Evolutionary conservation across 805 yeast genomes (phyloP), one percentile per base, ranked within the genome.

Genomic region (Candida stauntonica): DNA sequence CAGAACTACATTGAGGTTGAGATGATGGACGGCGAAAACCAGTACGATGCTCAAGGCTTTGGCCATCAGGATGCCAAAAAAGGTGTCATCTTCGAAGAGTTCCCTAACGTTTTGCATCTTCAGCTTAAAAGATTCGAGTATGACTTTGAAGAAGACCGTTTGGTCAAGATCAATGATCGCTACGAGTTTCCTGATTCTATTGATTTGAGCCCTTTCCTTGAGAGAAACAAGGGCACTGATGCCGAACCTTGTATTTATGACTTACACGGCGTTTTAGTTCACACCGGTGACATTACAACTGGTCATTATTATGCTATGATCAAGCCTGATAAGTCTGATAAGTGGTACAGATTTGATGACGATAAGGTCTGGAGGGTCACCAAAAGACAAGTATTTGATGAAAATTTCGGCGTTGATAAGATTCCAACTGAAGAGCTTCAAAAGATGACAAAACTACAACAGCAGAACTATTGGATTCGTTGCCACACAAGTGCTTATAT

Each of bases 271-370:
- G 99, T 93, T 2, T 67, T 93, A 41, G 97, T 93, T 11, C 99
- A 93, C 60, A 82, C 88, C 29, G 99, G 99, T 43, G 96, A 91
- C 55, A 81, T 93, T 35, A 85, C 95, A 9, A 85, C 89, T 31
- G 99, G 99, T 16, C 99, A 93, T 58, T 93, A 93, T 61, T 93
- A 93, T 56, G 93, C 99, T 0, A 73, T 93, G 78, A 79, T 93
- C 36, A 88, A 81, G 59, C 98, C 98, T 2, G 72, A 72, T 18
- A 65, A 72, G 3, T 68, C 73, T 16, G 81, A 77, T 36, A 64
- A 73, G 29, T 93, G 99, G 99, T 81, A 75, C 58, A 72, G 91
- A 55, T 93, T 91, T 66, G 99, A 93, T 60, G 99, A 93, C 61
- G 99, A 93, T 55, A 76, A 81, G 44, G 99, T 93, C 21, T 85